A percentile compares a stretch with the other conserved stretches of the same genome.
Conservation (phyloP, 73 alveolate species). For the Blepharisma stoltei region DNA sequence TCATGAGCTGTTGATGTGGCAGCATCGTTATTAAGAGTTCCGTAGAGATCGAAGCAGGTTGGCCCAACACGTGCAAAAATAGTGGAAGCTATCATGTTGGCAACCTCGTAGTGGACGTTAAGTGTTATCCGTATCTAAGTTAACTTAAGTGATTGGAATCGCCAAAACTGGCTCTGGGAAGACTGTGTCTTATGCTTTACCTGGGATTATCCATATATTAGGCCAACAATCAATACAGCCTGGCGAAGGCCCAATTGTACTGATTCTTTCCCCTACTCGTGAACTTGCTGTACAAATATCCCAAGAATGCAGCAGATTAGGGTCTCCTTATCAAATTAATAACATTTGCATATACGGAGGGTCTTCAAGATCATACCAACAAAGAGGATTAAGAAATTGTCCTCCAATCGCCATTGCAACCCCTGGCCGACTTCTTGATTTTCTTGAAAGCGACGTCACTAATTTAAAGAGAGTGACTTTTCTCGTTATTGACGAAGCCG, state of each 20-base stretch:
- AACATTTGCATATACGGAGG: slow-evolving; percentile 62
- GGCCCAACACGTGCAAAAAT: too few relatives aligned
- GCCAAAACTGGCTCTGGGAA: slow-evolving; percentile 3
- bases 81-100: too few relatives aligned
- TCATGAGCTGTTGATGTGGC: too few relatives aligned
- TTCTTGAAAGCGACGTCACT: slow-evolving; percentile 36
- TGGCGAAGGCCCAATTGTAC: slow-evolving; percentile 87
- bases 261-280: slow-evolving; percentile 91
- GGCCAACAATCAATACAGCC: slow-evolving; percentile 4
- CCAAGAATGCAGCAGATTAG: slow-evolving; percentile 56
- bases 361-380: neutral
- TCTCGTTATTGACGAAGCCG: slow-evolving; percentile 95
- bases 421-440: slow-evolving; percentile 92
- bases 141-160: neutral
- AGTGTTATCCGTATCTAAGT: too few relatives aligned
- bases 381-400: slow-evolving; percentile 33
- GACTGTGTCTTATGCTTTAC: neutral
- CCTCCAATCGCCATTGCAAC: slow-evolving; percentile 88
- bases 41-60: too few relatives aligned
- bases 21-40: too few relatives aligned
- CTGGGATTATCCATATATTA: slow-evolving; percentile 9
- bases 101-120: too few relatives aligned
- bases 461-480: slow-evolving; percentile 75
- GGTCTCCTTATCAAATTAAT: slow-evolving; percentile 52
- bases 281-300: slow-evolving; percentile 89